A percentile compares a stretch with the other conserved stretches of the same genome.
These are phyloP conservation scores for Mikania micrantha DNA, from an alignment of 129 eudicot genomes.

Conservation along the genomic window DNA sequence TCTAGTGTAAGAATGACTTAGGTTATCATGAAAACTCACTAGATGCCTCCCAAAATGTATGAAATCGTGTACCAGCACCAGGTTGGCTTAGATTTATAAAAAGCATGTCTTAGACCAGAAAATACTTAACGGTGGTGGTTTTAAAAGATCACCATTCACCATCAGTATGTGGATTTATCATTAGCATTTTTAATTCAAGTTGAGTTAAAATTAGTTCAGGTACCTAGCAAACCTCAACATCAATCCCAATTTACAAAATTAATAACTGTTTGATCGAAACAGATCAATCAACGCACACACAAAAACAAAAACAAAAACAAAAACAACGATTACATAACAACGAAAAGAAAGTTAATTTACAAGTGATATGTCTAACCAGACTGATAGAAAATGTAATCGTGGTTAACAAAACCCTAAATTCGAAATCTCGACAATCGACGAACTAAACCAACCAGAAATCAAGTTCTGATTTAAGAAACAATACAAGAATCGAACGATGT, in stretches of 20 bases:
- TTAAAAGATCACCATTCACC: no score
- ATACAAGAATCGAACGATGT: neutral
- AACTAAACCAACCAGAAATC: neutral
- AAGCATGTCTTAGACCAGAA: no score
- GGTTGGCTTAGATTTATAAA: neutral
- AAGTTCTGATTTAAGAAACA: neutral
- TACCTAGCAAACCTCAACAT: neutral
- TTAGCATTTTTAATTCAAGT: neutral
- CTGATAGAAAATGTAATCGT: neutral
- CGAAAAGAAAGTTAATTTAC: neutral
- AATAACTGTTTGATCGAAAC: neutral
- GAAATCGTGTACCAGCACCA: neutral
- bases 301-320: no score
- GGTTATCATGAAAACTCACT: neutral
- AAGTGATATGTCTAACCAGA: neutral
- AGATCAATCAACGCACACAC: neutral
- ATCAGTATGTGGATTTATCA: neutral
- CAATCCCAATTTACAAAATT: neutral
- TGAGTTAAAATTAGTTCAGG: neutral
- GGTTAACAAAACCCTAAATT: conserved; percentile 16
- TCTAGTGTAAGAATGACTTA: neutral
- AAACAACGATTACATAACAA: neutral
- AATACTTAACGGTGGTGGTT: no score
- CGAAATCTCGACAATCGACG: neutral
- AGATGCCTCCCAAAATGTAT: neutral